Conservation (phyloP, 2,329 filamentous ascomycete genomes). For the Sarocladiaceae sp. region DNA sequence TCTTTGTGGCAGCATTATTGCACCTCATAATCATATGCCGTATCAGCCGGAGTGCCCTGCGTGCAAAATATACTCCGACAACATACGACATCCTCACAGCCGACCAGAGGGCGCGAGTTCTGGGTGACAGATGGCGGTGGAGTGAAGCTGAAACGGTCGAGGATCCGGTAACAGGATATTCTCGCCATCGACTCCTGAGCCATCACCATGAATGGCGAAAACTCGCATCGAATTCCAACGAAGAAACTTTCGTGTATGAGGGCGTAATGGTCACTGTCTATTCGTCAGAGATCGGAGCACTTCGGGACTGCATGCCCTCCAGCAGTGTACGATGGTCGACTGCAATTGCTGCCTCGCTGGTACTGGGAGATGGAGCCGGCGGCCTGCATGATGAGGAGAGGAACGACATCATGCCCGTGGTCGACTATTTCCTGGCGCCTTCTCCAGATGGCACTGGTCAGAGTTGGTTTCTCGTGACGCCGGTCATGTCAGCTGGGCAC, state of each 20-base stretch:
- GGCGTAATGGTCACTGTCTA: constrained; percentile 26
- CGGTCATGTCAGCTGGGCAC: constrained; percentile 21
- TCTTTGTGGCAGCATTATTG: constrained; percentile 12
- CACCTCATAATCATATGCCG: constrained; percentile 11
- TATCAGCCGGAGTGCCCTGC: constrained; percentile 13
- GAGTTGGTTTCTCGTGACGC: constrained; percentile 26
- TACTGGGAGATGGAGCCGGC: constrained; percentile 20
- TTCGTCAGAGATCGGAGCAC: constrained; percentile 19
- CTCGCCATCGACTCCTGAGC: constrained; percentile 15
- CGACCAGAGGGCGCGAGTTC: constrained; percentile 10
- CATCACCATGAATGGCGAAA: constrained; percentile 21
- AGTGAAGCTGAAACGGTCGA: neutral
- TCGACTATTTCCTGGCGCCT: constrained; percentile 25
- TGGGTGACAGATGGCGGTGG: constrained; percentile 14
- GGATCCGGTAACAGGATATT: constrained; percentile 9
- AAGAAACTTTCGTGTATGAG: constrained; percentile 24
- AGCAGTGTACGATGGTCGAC: constrained; percentile 23
- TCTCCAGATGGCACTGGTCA: neutral
- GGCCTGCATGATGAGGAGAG: constrained; percentile 8
- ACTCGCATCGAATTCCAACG: constrained; percentile 25
- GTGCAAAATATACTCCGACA: constrained; percentile 19
- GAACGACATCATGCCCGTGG: constrained; percentile 22
- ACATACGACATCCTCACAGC: constrained; percentile 12
- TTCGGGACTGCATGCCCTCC: constrained; percentile 26
- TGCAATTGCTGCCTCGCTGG: constrained; percentile 25